Evolutionary conservation across 1,139 yeast species (phyloP), one percentile per base, ranked within the genome.

Genomic region (Geotrichum macrosporum): DNA sequence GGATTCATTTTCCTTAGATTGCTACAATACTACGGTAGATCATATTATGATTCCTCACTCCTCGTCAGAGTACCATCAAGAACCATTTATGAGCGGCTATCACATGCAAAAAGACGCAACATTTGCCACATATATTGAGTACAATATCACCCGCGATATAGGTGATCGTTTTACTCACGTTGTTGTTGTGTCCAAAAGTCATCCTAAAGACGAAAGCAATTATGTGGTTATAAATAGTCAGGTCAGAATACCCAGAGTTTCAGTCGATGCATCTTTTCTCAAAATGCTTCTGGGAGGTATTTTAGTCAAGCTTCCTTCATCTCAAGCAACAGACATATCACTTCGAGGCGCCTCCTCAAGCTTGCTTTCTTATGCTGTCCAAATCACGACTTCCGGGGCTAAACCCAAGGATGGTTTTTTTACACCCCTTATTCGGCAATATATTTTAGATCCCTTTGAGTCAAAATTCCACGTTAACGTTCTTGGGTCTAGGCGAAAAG

Each of bases 391-490:
- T 3, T 27, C 40, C 46, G 47, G 21, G 15, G 41, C 43, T 0
- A 46, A 51, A 9, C 48, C 48, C 2, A 57, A 58, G 29, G 52
- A 63, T 13, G 29, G 41, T 4, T 39, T 46, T 22, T 78, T 78
- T 55, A 64, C 75, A n/a, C 82, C 92, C 0, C 68, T 84, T 27
- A 63, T 83, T 2, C 72, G 85, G 48, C 95, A 85, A 62, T 74
- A 76, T 66, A 69, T 78, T 2, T 66, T 70, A 5, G 79, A 77
- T 27, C 84, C 84, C 0, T 73, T 66, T 55, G 95, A 86, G 62
- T 73, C 83, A 0, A 84, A 84, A 61, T 85, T 94, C 87, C 84
- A 81, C 57, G 65, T 80, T n/a, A 70, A 77, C 42, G 56, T 76
- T 1, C 63, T 67, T 5, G 60, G 68, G 8, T 57, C 63, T 37